Percentiles rank a stretch among this genome's conserved stretches.
phyloP scores from a whole-genome alignment of 2,329 filamentous ascomycete species.

The Fusarium tuaranense region DNA sequence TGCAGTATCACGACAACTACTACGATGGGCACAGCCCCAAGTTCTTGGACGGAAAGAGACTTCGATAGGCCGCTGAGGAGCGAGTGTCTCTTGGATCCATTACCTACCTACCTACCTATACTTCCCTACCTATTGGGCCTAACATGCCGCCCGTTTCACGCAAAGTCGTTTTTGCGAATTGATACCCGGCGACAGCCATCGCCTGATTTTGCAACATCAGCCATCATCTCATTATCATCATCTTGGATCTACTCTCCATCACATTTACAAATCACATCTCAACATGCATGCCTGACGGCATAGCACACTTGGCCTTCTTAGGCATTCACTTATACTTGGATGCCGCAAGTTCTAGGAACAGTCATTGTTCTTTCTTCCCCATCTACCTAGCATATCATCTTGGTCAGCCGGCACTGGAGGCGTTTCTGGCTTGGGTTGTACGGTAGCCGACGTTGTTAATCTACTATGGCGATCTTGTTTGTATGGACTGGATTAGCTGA shows the following conservation, averaged over 20 bases:
- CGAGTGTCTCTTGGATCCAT: slow-evolving; percentile 11
- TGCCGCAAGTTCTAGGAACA: neutral
- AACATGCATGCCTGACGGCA: neutral
- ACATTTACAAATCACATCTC: slow-evolving; percentile 9
- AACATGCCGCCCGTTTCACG: slow-evolving; percentile 21
- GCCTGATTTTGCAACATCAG: slow-evolving; percentile 36
- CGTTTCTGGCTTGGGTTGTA: slow-evolving; percentile 27
- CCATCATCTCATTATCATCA: slow-evolving; percentile 17
- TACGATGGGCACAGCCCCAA: slow-evolving; percentile 63
- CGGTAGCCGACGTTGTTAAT: slow-evolving; percentile 5
- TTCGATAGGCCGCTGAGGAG: slow-evolving; percentile 44
- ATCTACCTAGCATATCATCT: slow-evolving; percentile 25
- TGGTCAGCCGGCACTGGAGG: slow-evolving; percentile 24
- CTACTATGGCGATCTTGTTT: slow-evolving; percentile 9
- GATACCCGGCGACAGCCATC: slow-evolving; percentile 41
- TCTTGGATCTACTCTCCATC: slow-evolving; percentile 12
- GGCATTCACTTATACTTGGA: neutral
- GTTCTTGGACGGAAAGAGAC: slow-evolving; percentile 67
- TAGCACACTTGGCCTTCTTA: slow-evolving; percentile 5
- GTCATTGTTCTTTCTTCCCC: slow-evolving; percentile 3
- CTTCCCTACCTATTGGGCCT: slow-evolving; percentile 1
- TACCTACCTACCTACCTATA: slow-evolving; percentile 3
- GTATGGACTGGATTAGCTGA: neutral
- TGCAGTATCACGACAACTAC: slow-evolving; percentile 60
- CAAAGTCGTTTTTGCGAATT: slow-evolving; percentile 38